Conservation (phyloP, 1,139 yeast genomes). For the Geotrichum carabidarum region DNA sequence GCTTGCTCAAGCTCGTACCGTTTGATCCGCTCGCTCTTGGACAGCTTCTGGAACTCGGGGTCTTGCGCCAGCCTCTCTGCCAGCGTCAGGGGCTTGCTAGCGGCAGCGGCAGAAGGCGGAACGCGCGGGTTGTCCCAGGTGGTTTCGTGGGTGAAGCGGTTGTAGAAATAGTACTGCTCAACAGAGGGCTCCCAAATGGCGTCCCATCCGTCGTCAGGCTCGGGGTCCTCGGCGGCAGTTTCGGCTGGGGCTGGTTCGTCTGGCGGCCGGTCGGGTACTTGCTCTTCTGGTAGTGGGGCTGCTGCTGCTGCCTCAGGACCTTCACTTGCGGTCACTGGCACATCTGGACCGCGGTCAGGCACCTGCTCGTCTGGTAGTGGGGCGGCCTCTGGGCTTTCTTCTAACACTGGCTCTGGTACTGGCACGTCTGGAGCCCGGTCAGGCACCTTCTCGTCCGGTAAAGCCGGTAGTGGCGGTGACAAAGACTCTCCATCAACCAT, state of each 20-base stretch:
- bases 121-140: conserved; percentile 34
- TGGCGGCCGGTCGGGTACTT: conserved; percentile 17
- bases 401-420: too few species aligned
- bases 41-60: conserved; percentile 21
- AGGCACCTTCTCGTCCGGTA: conserved; percentile 24
- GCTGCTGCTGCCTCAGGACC: neutral
- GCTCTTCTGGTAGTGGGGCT: conserved; percentile 20
- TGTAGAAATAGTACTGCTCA: conserved; percentile 30
- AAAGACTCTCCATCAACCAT: too few species aligned
- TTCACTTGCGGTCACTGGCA: neutral
- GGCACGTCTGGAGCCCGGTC: conserved; percentile 15
- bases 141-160: conserved; percentile 28
- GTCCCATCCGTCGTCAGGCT: conserved; percentile 31
- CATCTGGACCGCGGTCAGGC: neutral
- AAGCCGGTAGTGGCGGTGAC: neutral
- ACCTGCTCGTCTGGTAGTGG: neutral
- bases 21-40: conserved; percentile 22
- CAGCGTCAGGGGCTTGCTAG: conserved; percentile 18
- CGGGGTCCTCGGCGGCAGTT: neutral
- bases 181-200: conserved; percentile 30
- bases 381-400: neutral
- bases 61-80: conserved; percentile 23
- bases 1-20: conserved; percentile 19
- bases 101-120: conserved; percentile 14
- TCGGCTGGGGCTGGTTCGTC: neutral